Base-by-base conservation (phyloP, 805 yeast genomes). In the Ogataea henricii region DNA sequence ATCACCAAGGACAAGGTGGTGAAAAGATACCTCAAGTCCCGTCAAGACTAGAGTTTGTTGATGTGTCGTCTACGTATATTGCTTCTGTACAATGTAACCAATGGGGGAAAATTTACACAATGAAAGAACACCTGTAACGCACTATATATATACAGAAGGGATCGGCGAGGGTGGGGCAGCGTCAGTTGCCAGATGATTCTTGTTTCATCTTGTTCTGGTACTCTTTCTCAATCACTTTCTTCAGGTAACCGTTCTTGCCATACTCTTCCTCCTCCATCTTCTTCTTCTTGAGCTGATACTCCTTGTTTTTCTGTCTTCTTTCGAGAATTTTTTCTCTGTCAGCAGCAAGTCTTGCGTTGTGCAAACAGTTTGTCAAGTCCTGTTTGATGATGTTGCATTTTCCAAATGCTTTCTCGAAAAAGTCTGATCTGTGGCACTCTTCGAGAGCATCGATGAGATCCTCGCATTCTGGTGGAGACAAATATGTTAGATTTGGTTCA, bases 1-100 rank as follows among this genome's bases (percentile, higher is more conserved):
- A 81, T 94, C 44, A 88, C 96, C 40, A 90, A 90, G 71, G 98
- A 92, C 65, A 87, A 89, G 69, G 96, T 94, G 48, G 79, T 83
- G 46, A 90, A 85, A 73, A 82, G 95, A 63, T 82, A 87, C 60
- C 80, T 94, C 70, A 91, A 85, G 74, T 89, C 97, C 48, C 86
- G 99, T 70, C 98, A 92, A 75, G 99, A 94, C 78, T 94, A 43
- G 45, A 49, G 69, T 34, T 44, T 45, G 29, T 25, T 38, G 8
- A 4, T 22, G 21, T 22, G 25, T 14, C 13, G 21, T 22, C 22
- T 34, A 34, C 37, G 21, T 34, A 34, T 36, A 36, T 21, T 36
- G 29, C 41, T 39, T 26, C 33, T 26, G 42, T 39, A 39, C 33
- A 37, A 37, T 37, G 29, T 23, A 13, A 23, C 40, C 20, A 37